Conservation (phyloP, 768 basidiomycete genomes). For the Lentinus brumalis region DNA sequence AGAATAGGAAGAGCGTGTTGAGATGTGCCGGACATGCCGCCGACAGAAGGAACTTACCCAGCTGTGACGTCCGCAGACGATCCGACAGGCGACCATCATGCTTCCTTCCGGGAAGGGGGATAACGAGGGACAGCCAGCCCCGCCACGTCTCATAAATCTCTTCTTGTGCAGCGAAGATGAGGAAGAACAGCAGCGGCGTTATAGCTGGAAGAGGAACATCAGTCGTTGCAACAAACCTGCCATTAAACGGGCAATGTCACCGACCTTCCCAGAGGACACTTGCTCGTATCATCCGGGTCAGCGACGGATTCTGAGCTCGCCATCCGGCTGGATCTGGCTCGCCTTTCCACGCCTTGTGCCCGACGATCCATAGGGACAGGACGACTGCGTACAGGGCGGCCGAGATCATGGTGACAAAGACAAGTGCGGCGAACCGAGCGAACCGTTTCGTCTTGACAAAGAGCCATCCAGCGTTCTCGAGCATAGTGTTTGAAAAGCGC, state of each 20-base stretch:
- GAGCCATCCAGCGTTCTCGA: slow-evolving; percentile 2
- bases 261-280: slow-evolving; percentile 27
- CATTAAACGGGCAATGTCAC: background rate
- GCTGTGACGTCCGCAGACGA: background rate
- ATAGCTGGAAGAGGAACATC: slow-evolving; percentile 9
- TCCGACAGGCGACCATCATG: background rate
- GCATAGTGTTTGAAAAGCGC: slow-evolving; percentile 15
- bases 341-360: background rate
- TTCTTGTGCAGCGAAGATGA: slow-evolving; percentile 27
- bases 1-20: background rate
- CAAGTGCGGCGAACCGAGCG: slow-evolving; percentile 21
- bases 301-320: background rate
- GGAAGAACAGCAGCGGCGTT: slow-evolving; percentile 20
- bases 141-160: slow-evolving; percentile 25
- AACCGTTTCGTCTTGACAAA: slow-evolving; percentile 16
- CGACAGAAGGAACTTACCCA: background rate
- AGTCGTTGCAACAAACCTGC: background rate
- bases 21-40: background rate
- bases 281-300: background rate
- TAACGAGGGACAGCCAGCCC: slow-evolving; percentile 8
- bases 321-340: background rate
- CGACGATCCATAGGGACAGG: slow-evolving; percentile 19
- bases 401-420: slow-evolving; percentile 21
- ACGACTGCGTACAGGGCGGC: slow-evolving; percentile 21
- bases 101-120: background rate